Evolutionary conservation across 805 yeast genomes (phyloP), one percentile per base, ranked within the genome.

Genomic region (Kazachstania martiniae): DNA sequence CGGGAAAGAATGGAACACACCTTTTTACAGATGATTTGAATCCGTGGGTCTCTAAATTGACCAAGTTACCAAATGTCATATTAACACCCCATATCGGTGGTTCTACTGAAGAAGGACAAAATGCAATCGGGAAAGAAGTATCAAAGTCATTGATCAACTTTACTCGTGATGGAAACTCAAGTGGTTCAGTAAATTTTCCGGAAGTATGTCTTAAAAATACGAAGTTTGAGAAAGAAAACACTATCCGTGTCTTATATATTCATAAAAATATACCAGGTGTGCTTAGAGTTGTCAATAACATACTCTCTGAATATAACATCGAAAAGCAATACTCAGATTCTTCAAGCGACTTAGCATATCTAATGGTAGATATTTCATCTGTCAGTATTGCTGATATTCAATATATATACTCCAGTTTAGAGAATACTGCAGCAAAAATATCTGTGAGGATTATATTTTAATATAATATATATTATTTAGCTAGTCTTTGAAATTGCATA

Each of bases 261-360:
- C 97, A 89, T 66, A 89, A 81, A 62, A 91, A 89, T 63, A 95
- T 89, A 46, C 98, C 97, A 18, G 98, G 97, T 73, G 97, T 91
- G 36, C 71, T 89, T 72, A 81, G 84, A 60, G 83, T 95, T 25
- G 97, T 89, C 51, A 89, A 91, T 70, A 86, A 89, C 68, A 83
- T 91, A 47, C 73, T 89, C 59, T 78, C 93, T 39, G 76, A 76
- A 58, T 87, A 91, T 70, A 91, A 91, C 63, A 91, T 89, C 59
- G 96, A 86, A 63, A 89, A 89, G 64, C 97, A 89, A 66, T 91
- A 76, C 64, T 80, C 95, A 12, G 97, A 91, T 58, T 86, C 95
- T 18, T 75, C 82, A 54, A 94, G 94, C 41, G 93, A 83, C 38
- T 78, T 91, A 51, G 97, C 98, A 35, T 89, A 91, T 65, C 70